Percentiles rank a stretch among this genome's conserved stretches.
phyloP scores from a whole-genome alignment of 306 rosid genomes.

The Pachyrhizus erosus region DNA sequence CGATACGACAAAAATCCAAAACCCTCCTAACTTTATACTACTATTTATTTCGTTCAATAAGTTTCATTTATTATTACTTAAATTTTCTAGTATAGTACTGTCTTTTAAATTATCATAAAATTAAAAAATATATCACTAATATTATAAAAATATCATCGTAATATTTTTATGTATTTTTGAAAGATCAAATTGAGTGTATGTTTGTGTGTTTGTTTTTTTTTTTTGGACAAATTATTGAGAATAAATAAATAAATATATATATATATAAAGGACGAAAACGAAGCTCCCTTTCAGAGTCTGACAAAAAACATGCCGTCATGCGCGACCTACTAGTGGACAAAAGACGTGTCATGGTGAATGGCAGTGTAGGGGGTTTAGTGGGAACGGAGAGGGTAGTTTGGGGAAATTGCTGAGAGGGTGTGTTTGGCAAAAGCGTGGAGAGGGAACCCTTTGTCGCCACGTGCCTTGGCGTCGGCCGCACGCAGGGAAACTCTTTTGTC shows the following conservation, averaged over 20 bases:
- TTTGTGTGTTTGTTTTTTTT: too few relatives aligned
- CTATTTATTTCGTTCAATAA: not conserved
- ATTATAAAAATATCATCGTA: not conserved
- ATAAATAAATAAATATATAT: too few relatives aligned
- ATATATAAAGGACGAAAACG: constrained; percentile 12
- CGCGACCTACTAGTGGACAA: constrained; percentile 65
- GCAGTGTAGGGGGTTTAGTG: constrained; percentile 3
- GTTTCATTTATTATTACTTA: not conserved
- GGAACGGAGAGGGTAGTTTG: constrained; percentile 27
- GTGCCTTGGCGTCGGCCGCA: constrained; percentile 85
- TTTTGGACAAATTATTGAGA: not conserved
- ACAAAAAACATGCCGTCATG: constrained; percentile 78
- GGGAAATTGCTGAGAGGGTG: not conserved
- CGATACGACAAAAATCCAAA: constrained; percentile 67
- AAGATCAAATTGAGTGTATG: too few relatives aligned
- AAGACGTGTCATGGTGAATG: constrained; percentile 55
- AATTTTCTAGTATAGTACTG: too few relatives aligned
- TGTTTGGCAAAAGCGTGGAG: constrained; percentile 45
- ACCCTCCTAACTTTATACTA: constrained; percentile 29
- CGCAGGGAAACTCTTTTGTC: constrained; percentile 62
- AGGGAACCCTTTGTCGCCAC: constrained; percentile 82
- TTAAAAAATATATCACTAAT: too few relatives aligned
- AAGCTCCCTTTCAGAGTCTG: constrained; percentile 36
- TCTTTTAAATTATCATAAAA: not conserved
- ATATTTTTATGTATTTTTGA: not conserved